These are phyloP conservation scores for Populus hybrid DNA, from an alignment of 441 rosid genomes.

Conservation along the genomic window DNA sequence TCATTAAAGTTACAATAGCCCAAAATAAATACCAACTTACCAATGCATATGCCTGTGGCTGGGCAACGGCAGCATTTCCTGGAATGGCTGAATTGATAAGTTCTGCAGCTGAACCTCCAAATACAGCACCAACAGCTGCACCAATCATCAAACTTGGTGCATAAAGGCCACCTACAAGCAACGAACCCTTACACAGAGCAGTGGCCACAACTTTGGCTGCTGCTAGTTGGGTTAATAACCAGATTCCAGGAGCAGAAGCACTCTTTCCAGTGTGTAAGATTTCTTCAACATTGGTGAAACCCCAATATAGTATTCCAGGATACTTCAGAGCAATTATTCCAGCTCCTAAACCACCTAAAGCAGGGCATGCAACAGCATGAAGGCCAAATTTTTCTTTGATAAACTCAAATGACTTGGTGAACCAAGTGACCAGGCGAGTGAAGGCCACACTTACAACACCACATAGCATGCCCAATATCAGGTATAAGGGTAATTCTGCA, in stretches of 20 bases:
- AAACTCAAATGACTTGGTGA: slow-evolving; percentile 66
- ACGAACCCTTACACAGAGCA: slow-evolving; percentile 93
- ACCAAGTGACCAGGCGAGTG: slow-evolving; percentile 82
- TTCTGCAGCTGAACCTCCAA: slow-evolving; percentile 93
- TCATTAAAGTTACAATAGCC: background rate
- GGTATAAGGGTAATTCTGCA: slow-evolving; percentile 91
- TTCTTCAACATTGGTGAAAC: slow-evolving; percentile 97
- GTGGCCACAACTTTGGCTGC: slow-evolving; percentile 97
- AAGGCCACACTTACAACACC: slow-evolving; percentile 92
- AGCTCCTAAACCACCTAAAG: slow-evolving; percentile 94
- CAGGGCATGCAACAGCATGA: slow-evolving; percentile 91
- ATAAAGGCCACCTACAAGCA: slow-evolving; percentile 94
- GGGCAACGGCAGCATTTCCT: slow-evolving; percentile 94
- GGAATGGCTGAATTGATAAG: slow-evolving; percentile 87
- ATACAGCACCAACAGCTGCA: slow-evolving; percentile 94
- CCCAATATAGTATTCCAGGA: slow-evolving; percentile 98
- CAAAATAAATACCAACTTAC: slow-evolving; percentile 35
- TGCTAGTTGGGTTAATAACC: slow-evolving; percentile 83
- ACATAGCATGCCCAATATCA: slow-evolving; percentile 94
- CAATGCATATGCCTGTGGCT: slow-evolving; percentile 98
- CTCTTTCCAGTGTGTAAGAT: slow-evolving; percentile 92
- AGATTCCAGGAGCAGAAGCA: slow-evolving; percentile 97
- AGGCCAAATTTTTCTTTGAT: slow-evolving; percentile 77
- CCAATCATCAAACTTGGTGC: slow-evolving; percentile 99
- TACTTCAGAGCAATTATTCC: slow-evolving; percentile 93